These are phyloP conservation scores for Tolypocladium nubicola DNA, from an alignment of 2,329 filamentous ascomycete genomes.

Conservation along the genomic window DNA sequence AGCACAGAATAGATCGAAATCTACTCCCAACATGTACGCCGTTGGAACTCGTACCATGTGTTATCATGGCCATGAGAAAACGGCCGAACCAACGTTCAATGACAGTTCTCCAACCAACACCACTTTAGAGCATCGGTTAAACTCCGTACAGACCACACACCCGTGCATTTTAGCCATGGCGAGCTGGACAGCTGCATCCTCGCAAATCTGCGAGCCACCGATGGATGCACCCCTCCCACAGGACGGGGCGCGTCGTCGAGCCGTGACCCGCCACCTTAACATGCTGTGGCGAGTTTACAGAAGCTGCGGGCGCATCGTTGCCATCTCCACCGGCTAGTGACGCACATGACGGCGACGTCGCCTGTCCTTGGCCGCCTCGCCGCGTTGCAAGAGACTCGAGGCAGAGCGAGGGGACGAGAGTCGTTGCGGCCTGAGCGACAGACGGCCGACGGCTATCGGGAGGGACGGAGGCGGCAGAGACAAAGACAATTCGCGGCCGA, in stretches of 20 bases:
- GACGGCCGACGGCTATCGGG: neutral
- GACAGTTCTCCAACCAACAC: neutral
- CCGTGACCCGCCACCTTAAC: neutral
- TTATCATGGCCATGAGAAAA: neutral
- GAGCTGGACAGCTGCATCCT: neutral
- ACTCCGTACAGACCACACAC: neutral
- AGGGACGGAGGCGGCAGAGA: neutral
- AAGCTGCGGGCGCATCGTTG: neutral
- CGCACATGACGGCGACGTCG: neutral
- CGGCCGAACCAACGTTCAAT: neutral
- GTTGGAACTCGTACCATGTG: neutral
- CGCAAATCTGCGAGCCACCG: neutral
- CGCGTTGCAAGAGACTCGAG: neutral
- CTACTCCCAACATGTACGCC: neutral
- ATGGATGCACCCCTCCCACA: neutral
- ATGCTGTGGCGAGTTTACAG: neutral
- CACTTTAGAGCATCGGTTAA: neutral
- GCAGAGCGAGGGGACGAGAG: neutral
- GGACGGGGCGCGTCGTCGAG: neutral
- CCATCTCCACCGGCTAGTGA: neutral
- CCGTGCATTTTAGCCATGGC: neutral
- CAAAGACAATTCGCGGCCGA: neutral
- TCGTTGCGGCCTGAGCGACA: neutral
- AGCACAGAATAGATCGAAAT: neutral
- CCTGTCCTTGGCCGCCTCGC: neutral